These are phyloP conservation scores for Ogataea ganodermae DNA, from an alignment of 805 yeast genomes.

Conservation along the genomic window DNA sequence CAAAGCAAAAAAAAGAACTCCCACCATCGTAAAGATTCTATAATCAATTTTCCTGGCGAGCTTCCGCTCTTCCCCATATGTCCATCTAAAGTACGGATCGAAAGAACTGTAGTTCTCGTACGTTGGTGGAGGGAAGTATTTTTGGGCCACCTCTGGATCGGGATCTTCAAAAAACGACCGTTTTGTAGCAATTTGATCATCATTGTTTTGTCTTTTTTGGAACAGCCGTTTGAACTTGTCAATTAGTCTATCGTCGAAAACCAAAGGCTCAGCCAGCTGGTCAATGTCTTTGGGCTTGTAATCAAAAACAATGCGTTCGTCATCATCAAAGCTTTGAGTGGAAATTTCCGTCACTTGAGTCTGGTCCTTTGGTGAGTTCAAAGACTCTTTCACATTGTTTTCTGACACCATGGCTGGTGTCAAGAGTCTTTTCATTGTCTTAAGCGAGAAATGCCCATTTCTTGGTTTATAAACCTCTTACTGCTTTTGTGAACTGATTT, in stretches of 20 bases:
- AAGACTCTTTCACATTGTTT: too few species aligned
- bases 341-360: too few species aligned
- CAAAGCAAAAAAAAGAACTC: slow-evolving; percentile 52
- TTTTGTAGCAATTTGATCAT: slow-evolving; percentile 17
- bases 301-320: slow-evolving; percentile 48
- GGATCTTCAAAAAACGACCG: slow-evolving; percentile 19
- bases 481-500: too few species aligned
- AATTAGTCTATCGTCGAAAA: slow-evolving; percentile 9
- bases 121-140: slow-evolving; percentile 13
- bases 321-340: slow-evolving; percentile 32
- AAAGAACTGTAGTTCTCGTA: slow-evolving; percentile 19
- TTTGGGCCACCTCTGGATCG: slow-evolving; percentile 14
- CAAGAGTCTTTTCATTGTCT: too few species aligned
- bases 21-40: slow-evolving; percentile 15
- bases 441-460: too few species aligned
- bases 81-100: slow-evolving; percentile 22
- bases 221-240: slow-evolving; percentile 12
- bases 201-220: slow-evolving; percentile 2
- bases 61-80: slow-evolving; percentile 18
- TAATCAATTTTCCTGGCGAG: slow-evolving; percentile 18
- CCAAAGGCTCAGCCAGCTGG: slow-evolving; percentile 11
- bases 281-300: slow-evolving; percentile 15
- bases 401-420: too few species aligned
- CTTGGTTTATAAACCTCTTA: too few species aligned
- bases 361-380: too few species aligned